These are phyloP conservation scores for Mrakiaceae sp. DNA, from an alignment of 1,284 basidiomycete species.

Conservation along the genomic window DNA sequence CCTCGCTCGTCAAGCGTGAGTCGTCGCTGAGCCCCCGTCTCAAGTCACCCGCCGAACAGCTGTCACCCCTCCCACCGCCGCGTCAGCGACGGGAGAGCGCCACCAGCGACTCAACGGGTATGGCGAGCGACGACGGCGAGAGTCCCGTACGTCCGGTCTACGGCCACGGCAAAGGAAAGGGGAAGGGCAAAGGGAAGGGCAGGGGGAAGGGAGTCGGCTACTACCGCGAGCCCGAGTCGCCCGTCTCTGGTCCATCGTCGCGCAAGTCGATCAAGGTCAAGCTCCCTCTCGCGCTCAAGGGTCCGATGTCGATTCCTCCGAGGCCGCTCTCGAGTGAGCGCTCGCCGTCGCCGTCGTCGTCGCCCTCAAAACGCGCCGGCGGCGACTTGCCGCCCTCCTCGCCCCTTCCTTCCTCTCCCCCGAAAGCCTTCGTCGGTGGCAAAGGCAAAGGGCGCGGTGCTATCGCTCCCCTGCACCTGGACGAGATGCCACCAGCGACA, in stretches of 20 bases:
- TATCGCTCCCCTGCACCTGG: too few relatives aligned
- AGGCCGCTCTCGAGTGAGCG: neutral
- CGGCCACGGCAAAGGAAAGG: conserved; percentile 7
- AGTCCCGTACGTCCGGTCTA: neutral
- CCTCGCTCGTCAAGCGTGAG: neutral
- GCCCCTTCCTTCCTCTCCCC: too few relatives aligned
- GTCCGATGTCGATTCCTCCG: neutral
- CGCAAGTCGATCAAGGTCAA: conserved; percentile 5
- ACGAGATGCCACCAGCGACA: too few relatives aligned
- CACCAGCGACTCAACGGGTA: neutral
- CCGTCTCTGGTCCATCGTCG: too few relatives aligned
- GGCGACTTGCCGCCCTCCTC: neutral
- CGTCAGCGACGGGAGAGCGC: neutral
- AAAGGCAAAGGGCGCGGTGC: too few relatives aligned
- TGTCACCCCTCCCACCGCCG: neutral
- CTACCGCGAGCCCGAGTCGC: too few relatives aligned
- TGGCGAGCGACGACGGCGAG: neutral
- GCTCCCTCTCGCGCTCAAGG: neutral
- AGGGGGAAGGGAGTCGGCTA: conserved; percentile 14
- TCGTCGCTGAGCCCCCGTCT: neutral
- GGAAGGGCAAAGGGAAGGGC: conserved; percentile 20
- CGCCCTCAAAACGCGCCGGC: neutral
- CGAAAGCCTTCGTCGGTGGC: too few relatives aligned
- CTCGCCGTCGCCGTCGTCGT: neutral
- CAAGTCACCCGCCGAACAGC: neutral